Evolutionary conservation across 352 stramenopile species (phyloP), one percentile per base, ranked within the genome.

Genomic region (Phytophthora idaei): DNA sequence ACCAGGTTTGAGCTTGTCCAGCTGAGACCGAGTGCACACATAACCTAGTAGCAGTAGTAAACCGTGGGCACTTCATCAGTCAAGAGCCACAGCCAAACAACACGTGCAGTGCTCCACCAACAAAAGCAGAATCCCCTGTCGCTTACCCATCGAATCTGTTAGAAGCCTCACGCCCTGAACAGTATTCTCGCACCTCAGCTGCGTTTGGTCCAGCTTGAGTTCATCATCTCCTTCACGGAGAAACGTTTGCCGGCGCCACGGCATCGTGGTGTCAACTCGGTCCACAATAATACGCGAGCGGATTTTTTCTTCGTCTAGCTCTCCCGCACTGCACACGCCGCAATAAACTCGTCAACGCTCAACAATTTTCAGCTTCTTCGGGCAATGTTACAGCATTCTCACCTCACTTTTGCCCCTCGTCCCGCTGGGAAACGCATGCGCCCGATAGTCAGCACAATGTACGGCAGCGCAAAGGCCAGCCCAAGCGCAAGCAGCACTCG

Each of bases 251-350:
- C 77, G 69, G 4, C 77, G 73, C 5, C 61, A 78, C 31, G 73
- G 61, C 21, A 67, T 37, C 5, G 50, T 54, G 9, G 60, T 66
- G 15, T 73, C 55, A 5, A 62, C 48, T 44, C 72, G 63, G 25
- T 90, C 80, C 41, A 92, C 68, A 29, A 92, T 76, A 63, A 90
- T 90, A 36, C 81, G 50, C n/a, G 84, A 80, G 8, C 72, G 76
- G 52, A 92, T 90, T 47, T 61, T 72, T 1, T 83, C 77, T 71
- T 92, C 81, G 8, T 73, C 80, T 37, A 90, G 70, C 45, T 87
- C 75, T 21, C 75, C 52, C 0, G 68, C 70, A 27, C 81, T 87
- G 47, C 10, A 44, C 34, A 44, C 17, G 44, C 14, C n/a, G 53
- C 21, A 51, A 44, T 5, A 57, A 59, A 2, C 9, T 21, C 34